Evolutionary conservation across 306 rosid genomes (phyloP), one percentile per base, ranked within the genome.

Genomic region (Macrotyloma uniflorum): DNA sequence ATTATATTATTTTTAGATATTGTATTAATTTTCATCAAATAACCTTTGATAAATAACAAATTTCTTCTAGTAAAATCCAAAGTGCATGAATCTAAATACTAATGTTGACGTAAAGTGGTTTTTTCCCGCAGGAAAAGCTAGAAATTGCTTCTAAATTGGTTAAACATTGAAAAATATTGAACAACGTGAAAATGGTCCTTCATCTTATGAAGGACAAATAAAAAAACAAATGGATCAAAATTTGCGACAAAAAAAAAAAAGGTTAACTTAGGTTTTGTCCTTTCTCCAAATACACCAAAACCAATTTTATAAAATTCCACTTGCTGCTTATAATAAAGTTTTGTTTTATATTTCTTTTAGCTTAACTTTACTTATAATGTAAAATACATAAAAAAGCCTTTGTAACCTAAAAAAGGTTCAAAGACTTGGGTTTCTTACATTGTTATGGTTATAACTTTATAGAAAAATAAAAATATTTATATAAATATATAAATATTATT

Each of bases 81-180:
- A 51, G 13, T 7, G 15, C 53, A 8, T 18, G 58, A 51, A 18
- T 19, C 13, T 26, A 51, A 19, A 51, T 19, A 14, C 1, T 51
- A 42, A 42, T 19, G 26, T 9, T 51, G 26, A 51, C 15, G 47
- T 42, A 42, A 11, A 42, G 15, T 42, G 2, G 47, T 9, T 42
- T 42, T 42, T 40, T 53, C 8, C 12, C 4, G 28, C 7, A 12
- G 38, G 59, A 23, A 45, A 46, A 35, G 6, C 3, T 36, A 11
- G 5, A 38, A 28, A 5, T 76, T 66, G 57, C 76, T 68, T 78
- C 30, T 12, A 55, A 78, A 46, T 30, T 69, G 51, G 40, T 30
- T 69, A 12, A 78, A 46, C 51, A 57, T 78, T 58, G 14, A 18
- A 40, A 67, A 68, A 18, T 38, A 28, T 36, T 22, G 59, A 42